Base-by-base conservation (phyloP, 768 basidiomycete species). In the Rhodosporidiobolus sp. region DNA sequence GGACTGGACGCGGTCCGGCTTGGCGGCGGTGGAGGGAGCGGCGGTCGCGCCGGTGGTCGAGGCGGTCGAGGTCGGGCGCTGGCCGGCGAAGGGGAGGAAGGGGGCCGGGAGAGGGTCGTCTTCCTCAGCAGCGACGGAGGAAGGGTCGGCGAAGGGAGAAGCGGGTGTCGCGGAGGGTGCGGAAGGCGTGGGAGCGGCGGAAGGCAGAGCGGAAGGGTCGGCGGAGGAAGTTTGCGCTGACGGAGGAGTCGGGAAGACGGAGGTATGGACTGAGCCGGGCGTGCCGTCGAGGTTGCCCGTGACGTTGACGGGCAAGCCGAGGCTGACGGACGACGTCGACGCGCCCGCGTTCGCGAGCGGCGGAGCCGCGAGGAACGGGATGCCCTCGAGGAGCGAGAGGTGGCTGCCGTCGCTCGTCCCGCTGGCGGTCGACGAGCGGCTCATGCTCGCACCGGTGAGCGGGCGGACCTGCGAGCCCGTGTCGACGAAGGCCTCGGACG, bases 41-140 rank as follows among this genome's bases (percentile, higher is more conserved):
- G 28, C 35, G 9, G 46, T 0, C 1, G 5, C 38, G 19, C n/a
- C 55, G 11, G 24, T 35, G 20, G 49, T 3, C 6, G 68, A 62
- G n/a, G 56, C n/a, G n/a, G 50, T 43, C 4, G 68, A 45, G 19
- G 73, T 48, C 0, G 71, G 71, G 9, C 66, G 67, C 35, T 76
- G 75, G 10, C 70, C 66, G 17, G 74, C 75, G 55, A 77, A 76
- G 7, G 76, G 78, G 22, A 76, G 65, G 65, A 70, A 70, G 4
- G 78, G 78, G 0, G 70, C 68, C 1, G 76, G 76, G 11, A 77
- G 70, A 3, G 77, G 66, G 24, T 64, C 67, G 45, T 66, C 59
- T 22, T 69, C 73, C 20, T 56, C 57, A 1, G 46, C 38, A 35
- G 19, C 65, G 53, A 20, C 28, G 26, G 35, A 26, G 35, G 57